These are phyloP conservation scores for Nicotiana benthamiana DNA, from an alignment of 257 asterid species.

Conservation along the genomic window DNA sequence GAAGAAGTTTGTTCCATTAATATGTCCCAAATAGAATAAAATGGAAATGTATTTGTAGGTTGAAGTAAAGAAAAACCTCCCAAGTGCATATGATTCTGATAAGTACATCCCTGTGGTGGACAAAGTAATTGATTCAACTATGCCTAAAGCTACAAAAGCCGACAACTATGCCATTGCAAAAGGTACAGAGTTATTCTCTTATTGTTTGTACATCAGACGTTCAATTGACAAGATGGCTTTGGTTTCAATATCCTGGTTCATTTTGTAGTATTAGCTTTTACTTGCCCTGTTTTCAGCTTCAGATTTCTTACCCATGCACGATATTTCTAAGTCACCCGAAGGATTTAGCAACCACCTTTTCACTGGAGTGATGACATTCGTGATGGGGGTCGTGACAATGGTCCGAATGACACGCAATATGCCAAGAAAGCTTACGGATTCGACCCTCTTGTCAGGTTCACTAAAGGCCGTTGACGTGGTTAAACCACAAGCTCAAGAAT, in stretches of 20 bases:
- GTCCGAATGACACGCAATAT: constrained; percentile 86
- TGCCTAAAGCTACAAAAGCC: constrained; percentile 28
- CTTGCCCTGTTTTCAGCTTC: constrained; percentile 11
- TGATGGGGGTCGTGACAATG: constrained; percentile 80
- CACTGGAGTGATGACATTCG: constrained; percentile 75
- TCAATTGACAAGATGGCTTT: not conserved
- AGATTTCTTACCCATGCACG: constrained; percentile 23
- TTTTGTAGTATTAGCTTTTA: not conserved
- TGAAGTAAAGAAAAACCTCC: not conserved
- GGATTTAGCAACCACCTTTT: constrained; percentile 56
- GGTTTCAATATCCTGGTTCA: not conserved
- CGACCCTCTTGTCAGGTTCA: constrained; percentile 58
- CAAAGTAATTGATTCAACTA: constrained; percentile 40
- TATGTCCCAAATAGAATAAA: not conserved
- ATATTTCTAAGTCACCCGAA: constrained; percentile 28
- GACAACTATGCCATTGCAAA: constrained; percentile 35
- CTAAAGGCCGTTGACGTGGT: constrained; percentile 39
- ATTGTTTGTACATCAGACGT: not conserved
- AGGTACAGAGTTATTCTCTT: constrained; percentile 25
- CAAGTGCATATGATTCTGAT: not conserved
- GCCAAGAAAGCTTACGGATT: constrained; percentile 73
- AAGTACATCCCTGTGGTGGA: constrained; percentile 29
- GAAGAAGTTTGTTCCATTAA: not conserved
- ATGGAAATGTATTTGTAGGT: not conserved
- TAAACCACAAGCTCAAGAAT: constrained; percentile 29